Base-by-base conservation (phyloP, 2,329 filamentous ascomycete genomes). In the Alternaria novae-zelandiae region DNA sequence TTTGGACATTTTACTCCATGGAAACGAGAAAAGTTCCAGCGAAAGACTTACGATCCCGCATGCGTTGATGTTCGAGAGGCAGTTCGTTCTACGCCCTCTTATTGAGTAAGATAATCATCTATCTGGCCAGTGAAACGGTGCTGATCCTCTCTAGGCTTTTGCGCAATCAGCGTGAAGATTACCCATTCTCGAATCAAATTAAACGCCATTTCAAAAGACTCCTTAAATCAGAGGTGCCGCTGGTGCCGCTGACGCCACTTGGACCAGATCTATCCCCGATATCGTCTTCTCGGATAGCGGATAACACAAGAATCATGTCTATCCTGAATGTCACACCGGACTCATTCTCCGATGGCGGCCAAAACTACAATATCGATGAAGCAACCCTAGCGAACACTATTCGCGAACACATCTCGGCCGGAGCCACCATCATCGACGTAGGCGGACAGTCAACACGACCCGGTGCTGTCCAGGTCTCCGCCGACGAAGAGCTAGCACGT, bases 311-410 rank as follows among this genome's bases (percentile, higher is more conserved):
- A 49, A 82, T 97, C 70, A 99, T 99, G 96, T 92, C 92, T 58
- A 97, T 99, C 67, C 85, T 98, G 49, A 99, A 99, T 80, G 83
- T 97, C 56, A 98, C 96, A 0, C 95, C 95, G 0, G 95, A 99
- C 81, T 98, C 95, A 10, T 99, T 99, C 83, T 98, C 95, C 1
- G 94, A 98, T 76, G 95, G 94, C 57, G 94, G 94, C 9, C 74
- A 84, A 9, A 87, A 77, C 47, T 77, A 70, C 57, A 67, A 72
- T 47, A 57, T 81, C 12, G 83, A 87, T 66, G 65, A 82, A 2
- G 65, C 79, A 23, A 70, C 82, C 25, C 84, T 96, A 25, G 81
- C 84, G 12, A 75, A 83, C 12, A 91, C 87, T 1, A 85, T 94
- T 15, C 81, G 83, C 54, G 71, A 81, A 11, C 89, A 93, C 75